A percentile compares a stretch with the other conserved stretches of the same genome.
Conservation (phyloP, 257 asterid species). For the Schizonepeta tenuifolia region DNA sequence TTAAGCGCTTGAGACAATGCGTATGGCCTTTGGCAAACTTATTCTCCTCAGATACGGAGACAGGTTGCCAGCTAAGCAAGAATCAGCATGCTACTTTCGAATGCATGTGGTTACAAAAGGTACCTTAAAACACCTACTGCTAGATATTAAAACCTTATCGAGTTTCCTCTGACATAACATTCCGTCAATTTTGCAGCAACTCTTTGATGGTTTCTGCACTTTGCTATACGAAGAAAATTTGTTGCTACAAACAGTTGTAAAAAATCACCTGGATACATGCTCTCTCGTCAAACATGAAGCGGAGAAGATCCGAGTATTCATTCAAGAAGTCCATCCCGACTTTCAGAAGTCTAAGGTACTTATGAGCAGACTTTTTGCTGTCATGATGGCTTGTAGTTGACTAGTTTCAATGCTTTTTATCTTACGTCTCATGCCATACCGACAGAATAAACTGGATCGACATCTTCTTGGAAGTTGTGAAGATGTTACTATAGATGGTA, state of each 20-base stretch:
- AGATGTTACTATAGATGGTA: slow-evolving; percentile 38
- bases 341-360: slow-evolving; percentile 79
- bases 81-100: slow-evolving; percentile 57
- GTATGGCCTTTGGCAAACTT: slow-evolving; percentile 69
- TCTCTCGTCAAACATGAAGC: slow-evolving; percentile 52
- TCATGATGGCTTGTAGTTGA: not conserved
- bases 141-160: not conserved
- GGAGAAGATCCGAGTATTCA: slow-evolving; percentile 48
- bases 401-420: slow-evolving; percentile 8
- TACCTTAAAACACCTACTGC: slow-evolving; percentile 29
- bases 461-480: slow-evolving; percentile 67
- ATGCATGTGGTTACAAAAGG: slow-evolving; percentile 98
- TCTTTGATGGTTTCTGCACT: slow-evolving; percentile 68
- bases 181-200: slow-evolving; percentile 62
- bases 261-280: slow-evolving; percentile 69
- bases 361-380: not conserved
- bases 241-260: slow-evolving; percentile 59
- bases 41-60: slow-evolving; percentile 34
- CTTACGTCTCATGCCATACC: slow-evolving; percentile 28
- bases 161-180: slow-evolving; percentile 14
- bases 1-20: slow-evolving; percentile 58
- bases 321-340: slow-evolving; percentile 54
- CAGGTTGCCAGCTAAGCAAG: slow-evolving; percentile 33
- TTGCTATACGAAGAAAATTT: slow-evolving; percentile 64
- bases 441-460: slow-evolving; percentile 67